Evolutionary conservation across 2,329 filamentous ascomycete genomes (phyloP).

Genomic region (Botrytis hyacinthi): DNA sequence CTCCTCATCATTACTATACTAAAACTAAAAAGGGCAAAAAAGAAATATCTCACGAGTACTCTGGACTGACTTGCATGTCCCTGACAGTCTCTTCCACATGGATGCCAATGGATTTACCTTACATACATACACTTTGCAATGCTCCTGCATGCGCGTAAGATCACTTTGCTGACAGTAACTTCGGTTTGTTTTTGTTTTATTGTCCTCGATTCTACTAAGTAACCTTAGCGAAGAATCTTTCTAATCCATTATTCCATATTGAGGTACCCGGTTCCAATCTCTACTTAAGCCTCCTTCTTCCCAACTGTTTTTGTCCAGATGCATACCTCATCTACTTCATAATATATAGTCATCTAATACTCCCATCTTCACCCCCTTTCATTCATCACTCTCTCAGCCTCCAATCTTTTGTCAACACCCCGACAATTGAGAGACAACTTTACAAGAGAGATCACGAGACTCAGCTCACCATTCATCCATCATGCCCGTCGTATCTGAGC

Average conservation of each 20-base stretch:
- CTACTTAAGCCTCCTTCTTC: conserved; percentile 23
- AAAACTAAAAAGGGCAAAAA: conserved; percentile 7
- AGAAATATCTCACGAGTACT: background rate
- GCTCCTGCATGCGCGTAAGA: conserved; percentile 21
- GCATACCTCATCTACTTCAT: background rate
- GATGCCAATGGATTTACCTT: conserved; percentile 3
- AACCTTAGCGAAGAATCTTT: background rate
- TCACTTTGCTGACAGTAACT: conserved; percentile 20
- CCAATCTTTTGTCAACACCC: background rate
- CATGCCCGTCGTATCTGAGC: conserved; percentile 24
- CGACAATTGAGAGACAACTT: background rate
- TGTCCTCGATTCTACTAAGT: conserved; percentile 2
- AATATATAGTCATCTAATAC: background rate
- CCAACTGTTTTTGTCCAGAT: conserved; percentile 14
- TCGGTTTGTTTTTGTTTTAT: background rate
- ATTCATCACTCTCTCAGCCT: background rate
- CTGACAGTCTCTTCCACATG: conserved; percentile 20
- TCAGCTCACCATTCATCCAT: conserved; percentile 3
- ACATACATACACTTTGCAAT: background rate
- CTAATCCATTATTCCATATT: background rate
- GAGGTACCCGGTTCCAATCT: conserved; percentile 5
- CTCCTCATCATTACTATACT: background rate
- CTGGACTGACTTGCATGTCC: conserved; percentile 12
- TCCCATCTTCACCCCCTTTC: background rate
- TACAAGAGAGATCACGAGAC: background rate